Base-by-base conservation (phyloP, 352 stramenopile genomes). In the Thalassiosira mediterranea region DNA sequence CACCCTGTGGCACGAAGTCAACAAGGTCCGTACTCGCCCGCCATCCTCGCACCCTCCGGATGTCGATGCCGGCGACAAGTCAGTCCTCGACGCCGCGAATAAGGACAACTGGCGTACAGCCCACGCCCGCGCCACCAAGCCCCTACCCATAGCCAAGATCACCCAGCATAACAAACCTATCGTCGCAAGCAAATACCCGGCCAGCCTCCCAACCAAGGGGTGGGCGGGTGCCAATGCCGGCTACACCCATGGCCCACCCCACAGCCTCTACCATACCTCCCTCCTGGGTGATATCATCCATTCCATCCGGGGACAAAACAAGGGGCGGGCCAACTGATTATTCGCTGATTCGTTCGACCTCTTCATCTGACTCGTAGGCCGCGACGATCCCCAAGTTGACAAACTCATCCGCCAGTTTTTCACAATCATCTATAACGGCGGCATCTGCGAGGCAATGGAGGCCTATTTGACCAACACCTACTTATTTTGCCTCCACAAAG, bases 211-310 rank as follows among this genome's bases (percentile, higher is more conserved):
- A n/a, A n/a, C n/a, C n/a, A n/a, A n/a, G n/a, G n/a, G n/a, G n/a
- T n/a, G n/a, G n/a, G n/a, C n/a, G n/a, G n/a, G n/a, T n/a, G n/a
- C n/a, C n/a, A n/a, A n/a, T n/a, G n/a, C n/a, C n/a, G n/a, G n/a
- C n/a, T n/a, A n/a, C n/a, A n/a, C n/a, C n/a, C n/a, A n/a, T n/a
- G n/a, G n/a, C n/a, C n/a, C n/a, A n/a, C n/a, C n/a, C n/a, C n/a
- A n/a, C n/a, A n/a, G n/a, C n/a, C n/a, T n/a, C n/a, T n/a, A n/a
- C n/a, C n/a, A n/a, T n/a, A n/a, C n/a, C n/a, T n/a, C n/a, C n/a
- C n/a, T n/a, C n/a, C 66, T 54, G 10, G 67, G 56, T 4, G 58
- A 76, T 37, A 70, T 76, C 8, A 64, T 60, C 49, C 34, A 32
- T 19, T 58, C 48, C 1, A 78, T 78, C 60, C 32, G 29, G 11